Percentiles rank a stretch among this genome's conserved stretches.
phyloP scores from a whole-genome alignment of 768 basidiomycete genomes.

The Scleroderma bovista region DNA sequence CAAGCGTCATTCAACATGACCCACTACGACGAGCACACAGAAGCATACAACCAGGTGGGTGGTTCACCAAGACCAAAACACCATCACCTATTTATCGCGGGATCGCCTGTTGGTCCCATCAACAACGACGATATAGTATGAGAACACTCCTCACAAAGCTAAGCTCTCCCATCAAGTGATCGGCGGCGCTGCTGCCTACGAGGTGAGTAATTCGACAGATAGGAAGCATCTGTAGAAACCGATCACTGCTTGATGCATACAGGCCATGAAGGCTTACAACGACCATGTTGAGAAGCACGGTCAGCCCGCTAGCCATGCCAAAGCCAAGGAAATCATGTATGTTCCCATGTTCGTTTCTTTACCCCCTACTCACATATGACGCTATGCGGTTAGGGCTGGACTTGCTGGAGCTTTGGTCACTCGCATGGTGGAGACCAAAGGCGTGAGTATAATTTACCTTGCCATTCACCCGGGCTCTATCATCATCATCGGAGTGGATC shows the following conservation, averaged over 20 bases:
- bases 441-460: slow-evolving; percentile 26
- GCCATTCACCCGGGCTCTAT: not conserved
- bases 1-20: not conserved
- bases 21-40: not conserved
- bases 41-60: slow-evolving; percentile 18
- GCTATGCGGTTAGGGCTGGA: slow-evolving; percentile 39
- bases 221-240: not conserved
- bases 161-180: slow-evolving; percentile 60
- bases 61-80: not conserved
- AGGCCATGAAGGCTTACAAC: slow-evolving; percentile 65
- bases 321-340: slow-evolving; percentile 53
- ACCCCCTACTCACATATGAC: not conserved
- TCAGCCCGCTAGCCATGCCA: slow-evolving; percentile 41
- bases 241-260: not conserved
- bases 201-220: slow-evolving; percentile 30
- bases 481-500: not conserved
- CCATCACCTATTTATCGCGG: not conserved
- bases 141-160: slow-evolving; percentile 50
- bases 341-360: not conserved
- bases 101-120: too few relatives aligned
- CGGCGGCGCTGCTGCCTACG: slow-evolving; percentile 61
- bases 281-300: slow-evolving; percentile 48
- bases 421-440: slow-evolving; percentile 52
- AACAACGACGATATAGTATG: slow-evolving; percentile 33
- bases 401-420: slow-evolving; percentile 49